Evolutionary conservation across 2,329 filamentous ascomycete species (phyloP).

Genomic region (Monascus ruber): DNA sequence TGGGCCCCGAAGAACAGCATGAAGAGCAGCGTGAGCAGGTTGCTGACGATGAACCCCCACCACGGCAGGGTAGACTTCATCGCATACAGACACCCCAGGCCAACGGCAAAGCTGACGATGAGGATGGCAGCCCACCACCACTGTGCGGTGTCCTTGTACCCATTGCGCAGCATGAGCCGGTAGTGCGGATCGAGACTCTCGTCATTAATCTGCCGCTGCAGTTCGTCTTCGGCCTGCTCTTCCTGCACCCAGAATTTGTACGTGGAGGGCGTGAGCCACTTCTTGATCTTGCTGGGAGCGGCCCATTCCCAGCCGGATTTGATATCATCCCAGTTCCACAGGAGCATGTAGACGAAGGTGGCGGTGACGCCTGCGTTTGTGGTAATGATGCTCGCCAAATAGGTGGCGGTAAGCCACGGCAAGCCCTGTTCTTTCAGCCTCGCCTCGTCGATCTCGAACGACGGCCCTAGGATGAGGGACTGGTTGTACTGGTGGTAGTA

Average conservation of each 20-base stretch:
- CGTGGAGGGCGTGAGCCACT: conserved; percentile 1
- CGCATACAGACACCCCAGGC: conserved; percentile 29
- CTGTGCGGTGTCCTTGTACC: conserved; percentile 31
- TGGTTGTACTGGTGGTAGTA: conserved; percentile 33
- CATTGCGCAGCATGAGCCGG: conserved; percentile 23
- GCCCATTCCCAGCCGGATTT: conserved; percentile 22
- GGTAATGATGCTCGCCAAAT: conserved; percentile 31
- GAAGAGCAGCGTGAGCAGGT: conserved; percentile 24
- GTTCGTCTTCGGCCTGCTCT: conserved; percentile 3
- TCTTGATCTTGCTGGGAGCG: conserved; percentile 3
- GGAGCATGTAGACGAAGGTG: conserved; percentile 34
- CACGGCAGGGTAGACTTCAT: conserved; percentile 27
- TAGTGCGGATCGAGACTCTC: conserved; percentile 30
- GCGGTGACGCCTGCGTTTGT: conserved; percentile 39
- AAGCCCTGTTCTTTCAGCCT: conserved; percentile 26
- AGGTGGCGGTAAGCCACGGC: conserved; percentile 33
- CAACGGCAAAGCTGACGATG: conserved; percentile 22
- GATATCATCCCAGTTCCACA: conserved; percentile 31
- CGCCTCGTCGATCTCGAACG: conserved; percentile 27
- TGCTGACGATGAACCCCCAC: conserved; percentile 34
- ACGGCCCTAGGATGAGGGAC: conserved; percentile 28
- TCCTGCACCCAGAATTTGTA: conserved; percentile 4
- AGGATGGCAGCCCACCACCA: conserved; percentile 34
- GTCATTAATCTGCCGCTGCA: conserved; percentile 2
- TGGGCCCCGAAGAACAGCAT: conserved; percentile 32